Base-by-base conservation (phyloP, 2,329 filamentous ascomycete species). In the Furcasterigmium sp. region DNA sequence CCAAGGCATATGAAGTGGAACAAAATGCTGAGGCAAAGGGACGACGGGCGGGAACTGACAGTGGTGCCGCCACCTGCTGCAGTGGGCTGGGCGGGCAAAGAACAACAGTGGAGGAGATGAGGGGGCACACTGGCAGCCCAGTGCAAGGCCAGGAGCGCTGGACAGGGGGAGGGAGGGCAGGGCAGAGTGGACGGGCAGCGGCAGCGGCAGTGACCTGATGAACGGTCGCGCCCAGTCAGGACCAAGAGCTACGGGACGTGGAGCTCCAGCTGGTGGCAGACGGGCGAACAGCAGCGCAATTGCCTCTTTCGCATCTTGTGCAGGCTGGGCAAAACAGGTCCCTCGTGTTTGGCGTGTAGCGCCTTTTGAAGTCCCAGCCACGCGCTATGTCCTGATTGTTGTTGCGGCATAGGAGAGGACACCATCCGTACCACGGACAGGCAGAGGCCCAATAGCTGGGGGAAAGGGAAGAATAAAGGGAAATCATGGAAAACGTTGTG, bases 31-130 rank as follows among this genome's bases (percentile, higher is more conserved):
- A 49, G 23, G 25, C 37, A 47, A 26, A 42, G 43, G 42, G 43
- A 43, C 42, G 43, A 45, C 37, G 41, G 41, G 36, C 45, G 21
- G 38, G 38, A 42, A 30, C 34, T 25, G 44, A 46, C 46, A 17
- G 32, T 9, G 17, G 32, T n/a, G 32, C 17, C 32, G 18, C 32
- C 32, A 15, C 32, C 32, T 17, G 32, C 26, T 28, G 21, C 30
- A n/a, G n/a, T n/a, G 36, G 36, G 17, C 23, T 14, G 19, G 36
- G 36, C 23, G 23, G 14, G 36, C 18, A 23, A 37, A 23, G 36
- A 17, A 23, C 21, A 37, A 19, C 18, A 23, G 36, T 18, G 36
- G 32, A 32, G 15, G 14, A n/a, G 32, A 35, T 35, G 32, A 15
- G 4, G 11, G 17, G 14, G 13, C 14, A 32, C 29, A 15, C 14